These are phyloP conservation scores for Candida glucosophila DNA, from an alignment of 1,139 yeast genomes.

Conservation along the genomic window DNA sequence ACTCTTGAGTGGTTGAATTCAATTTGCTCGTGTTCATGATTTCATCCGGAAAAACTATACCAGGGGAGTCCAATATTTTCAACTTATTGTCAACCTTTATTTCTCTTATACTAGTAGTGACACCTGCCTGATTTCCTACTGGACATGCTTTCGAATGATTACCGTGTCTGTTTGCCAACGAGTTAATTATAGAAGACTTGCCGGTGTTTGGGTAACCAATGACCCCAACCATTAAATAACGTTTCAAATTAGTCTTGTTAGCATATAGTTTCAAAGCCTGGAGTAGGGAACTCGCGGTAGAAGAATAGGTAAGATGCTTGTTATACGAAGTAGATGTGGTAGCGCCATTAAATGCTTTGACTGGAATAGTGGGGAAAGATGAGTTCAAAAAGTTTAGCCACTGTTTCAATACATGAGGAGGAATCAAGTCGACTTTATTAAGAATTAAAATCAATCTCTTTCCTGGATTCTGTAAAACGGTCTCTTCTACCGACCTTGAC, in stretches of 20 bases:
- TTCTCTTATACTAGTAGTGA: conserved; percentile 85
- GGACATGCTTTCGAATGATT: conserved; percentile 71
- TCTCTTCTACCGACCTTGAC: conserved; percentile 84
- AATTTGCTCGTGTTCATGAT: conserved; percentile 36
- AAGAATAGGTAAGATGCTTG: conserved; percentile 63
- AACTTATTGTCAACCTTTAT: conserved; percentile 87
- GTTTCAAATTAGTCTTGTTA: conserved; percentile 70
- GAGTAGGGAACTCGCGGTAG: conserved; percentile 67
- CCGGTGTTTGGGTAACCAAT: conserved; percentile 94
- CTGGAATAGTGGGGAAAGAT: conserved; percentile 86
- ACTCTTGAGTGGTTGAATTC: conserved; percentile 62
- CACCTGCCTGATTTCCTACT: conserved; percentile 97
- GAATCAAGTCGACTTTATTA: conserved; percentile 89
- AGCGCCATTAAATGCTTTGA: conserved; percentile 50
- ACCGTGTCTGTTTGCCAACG: conserved; percentile 79
- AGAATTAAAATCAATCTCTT: conserved; percentile 79
- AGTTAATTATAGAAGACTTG: conserved; percentile 89
- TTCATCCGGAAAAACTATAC: conserved; percentile 87
- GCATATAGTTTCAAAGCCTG: conserved; percentile 85
- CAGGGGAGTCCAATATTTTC: conserved; percentile 90
- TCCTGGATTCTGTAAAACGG: conserved; percentile 66
- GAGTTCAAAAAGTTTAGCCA: conserved; percentile 80
- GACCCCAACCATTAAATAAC: conserved; percentile 92
- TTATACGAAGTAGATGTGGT: conserved; percentile 64
- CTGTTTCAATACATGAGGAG: conserved; percentile 69